phyloP scores from a whole-genome alignment of 1,284 basidiomycete species.

The Pseudozyma sp. region DNA sequence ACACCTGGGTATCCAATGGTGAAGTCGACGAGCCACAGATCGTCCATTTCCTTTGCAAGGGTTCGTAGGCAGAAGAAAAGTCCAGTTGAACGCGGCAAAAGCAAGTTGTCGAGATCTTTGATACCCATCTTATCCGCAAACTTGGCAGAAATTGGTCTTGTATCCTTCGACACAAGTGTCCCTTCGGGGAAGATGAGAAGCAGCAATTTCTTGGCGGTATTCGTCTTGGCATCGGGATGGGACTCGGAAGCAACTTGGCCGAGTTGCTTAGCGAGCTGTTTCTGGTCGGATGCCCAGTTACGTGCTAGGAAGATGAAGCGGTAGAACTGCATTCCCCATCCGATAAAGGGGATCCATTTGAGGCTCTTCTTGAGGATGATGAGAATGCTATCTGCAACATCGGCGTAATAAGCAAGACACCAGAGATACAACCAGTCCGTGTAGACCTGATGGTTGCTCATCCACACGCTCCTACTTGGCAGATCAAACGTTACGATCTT shows the following conservation, averaged over 20 bases:
- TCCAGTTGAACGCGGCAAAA: conserved; percentile 91
- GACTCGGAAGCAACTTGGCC: conserved; percentile 29
- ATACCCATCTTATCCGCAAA: conserved; percentile 62
- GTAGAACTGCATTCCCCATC: conserved; percentile 65
- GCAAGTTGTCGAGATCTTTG: conserved; percentile 81
- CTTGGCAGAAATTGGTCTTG: conserved; percentile 53
- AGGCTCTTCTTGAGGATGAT: conserved; percentile 60
- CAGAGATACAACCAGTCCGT: conserved; percentile 66
- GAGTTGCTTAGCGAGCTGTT: conserved; percentile 48
- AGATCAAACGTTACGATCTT: conserved; percentile 39
- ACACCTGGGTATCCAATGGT: conserved; percentile 89
- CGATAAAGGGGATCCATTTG: conserved; percentile 62
- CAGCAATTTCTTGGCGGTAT: conserved; percentile 48
- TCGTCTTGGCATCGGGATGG: background rate
- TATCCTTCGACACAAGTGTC: conserved; percentile 56
- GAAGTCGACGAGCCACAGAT: conserved; percentile 77
- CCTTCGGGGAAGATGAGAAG: conserved; percentile 65
- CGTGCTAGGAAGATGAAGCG: conserved; percentile 62
- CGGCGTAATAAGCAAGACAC: conserved; percentile 59
- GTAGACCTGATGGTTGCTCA: conserved; percentile 63
- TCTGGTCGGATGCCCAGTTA: conserved; percentile 55
- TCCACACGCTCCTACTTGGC: conserved; percentile 51
- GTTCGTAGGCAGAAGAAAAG: conserved; percentile 86
- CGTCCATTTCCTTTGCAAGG: conserved; percentile 80
- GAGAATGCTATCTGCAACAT: conserved; percentile 50